phyloP scores from a whole-genome alignment of 306 rosid genomes.

The Dalbergia oliveri region DNA sequence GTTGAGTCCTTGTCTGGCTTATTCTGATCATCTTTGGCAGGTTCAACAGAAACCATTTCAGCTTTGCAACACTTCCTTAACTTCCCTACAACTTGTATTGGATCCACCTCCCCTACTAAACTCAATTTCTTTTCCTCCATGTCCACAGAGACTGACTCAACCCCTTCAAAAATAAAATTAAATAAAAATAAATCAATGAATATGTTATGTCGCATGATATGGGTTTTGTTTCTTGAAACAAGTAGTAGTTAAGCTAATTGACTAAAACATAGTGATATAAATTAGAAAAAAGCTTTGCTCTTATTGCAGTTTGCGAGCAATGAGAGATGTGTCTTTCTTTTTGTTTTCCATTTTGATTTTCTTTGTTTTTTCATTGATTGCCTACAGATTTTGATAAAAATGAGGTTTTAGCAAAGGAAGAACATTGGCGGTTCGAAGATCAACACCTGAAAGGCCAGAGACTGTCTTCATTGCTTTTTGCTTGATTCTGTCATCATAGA shows the following conservation, averaged over 20 bases:
- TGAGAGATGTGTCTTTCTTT: no score
- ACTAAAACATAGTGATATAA: no score
- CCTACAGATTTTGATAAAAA: no score
- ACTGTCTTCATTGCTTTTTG: slow-evolving; percentile 64
- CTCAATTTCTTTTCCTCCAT: slow-evolving; percentile 65
- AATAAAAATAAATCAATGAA: background rate
- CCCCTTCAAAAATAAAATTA: slow-evolving; percentile 22
- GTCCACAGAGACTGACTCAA: slow-evolving; percentile 64
- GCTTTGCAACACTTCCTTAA: slow-evolving; percentile 54
- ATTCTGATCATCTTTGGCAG: slow-evolving; percentile 61
- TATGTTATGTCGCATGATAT: no score
- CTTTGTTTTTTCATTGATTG: no score
- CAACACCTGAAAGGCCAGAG: slow-evolving; percentile 64
- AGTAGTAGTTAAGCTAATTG: no score
- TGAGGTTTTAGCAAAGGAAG: background rate
- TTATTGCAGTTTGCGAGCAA: no score
- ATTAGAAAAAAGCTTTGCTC: no score
- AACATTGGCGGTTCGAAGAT: background rate
- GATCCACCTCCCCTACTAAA: slow-evolving; percentile 62
- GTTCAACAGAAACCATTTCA: slow-evolving; percentile 59
- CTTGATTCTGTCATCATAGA: slow-evolving; percentile 54
- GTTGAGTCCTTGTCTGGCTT: slow-evolving; percentile 42
- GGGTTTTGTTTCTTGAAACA: no score
- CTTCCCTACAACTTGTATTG: slow-evolving; percentile 54
- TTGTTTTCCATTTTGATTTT: no score